phyloP scores from a whole-genome alignment of 495 filamentous ascomycete genomes.

The Aspergillus asperescens region DNA sequence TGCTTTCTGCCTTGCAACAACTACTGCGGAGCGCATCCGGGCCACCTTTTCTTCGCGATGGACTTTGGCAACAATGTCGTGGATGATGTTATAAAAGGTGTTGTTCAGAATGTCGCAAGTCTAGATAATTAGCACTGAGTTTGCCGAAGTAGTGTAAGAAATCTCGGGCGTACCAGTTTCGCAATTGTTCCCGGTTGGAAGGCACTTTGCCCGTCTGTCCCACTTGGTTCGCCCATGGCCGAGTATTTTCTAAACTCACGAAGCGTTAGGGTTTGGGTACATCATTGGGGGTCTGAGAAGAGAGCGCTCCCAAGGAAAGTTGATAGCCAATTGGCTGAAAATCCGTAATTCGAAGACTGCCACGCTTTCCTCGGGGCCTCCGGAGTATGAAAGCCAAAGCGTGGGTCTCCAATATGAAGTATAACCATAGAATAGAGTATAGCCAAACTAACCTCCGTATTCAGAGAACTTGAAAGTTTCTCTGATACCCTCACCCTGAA shows the following conservation, averaged over 20 bases:
- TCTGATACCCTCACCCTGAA: neutral
- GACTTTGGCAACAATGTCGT: slow-evolving; percentile 63
- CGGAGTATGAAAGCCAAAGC: no score
- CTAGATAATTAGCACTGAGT: slow-evolving; percentile 19
- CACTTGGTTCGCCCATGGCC: slow-evolving; percentile 38
- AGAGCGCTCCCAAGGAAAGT: neutral
- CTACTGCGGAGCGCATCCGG: slow-evolving; percentile 67
- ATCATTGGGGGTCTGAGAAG: neutral
- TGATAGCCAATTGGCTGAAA: neutral
- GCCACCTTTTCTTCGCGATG: slow-evolving; percentile 71
- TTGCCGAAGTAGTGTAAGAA: neutral
- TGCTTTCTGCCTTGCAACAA: slow-evolving; percentile 62
- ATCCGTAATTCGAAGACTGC: neutral
- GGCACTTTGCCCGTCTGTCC: slow-evolving; percentile 25
- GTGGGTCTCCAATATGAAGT: neutral
- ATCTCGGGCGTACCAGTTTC: slow-evolving; percentile 45
- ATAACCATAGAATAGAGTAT: neutral
- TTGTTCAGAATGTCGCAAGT: slow-evolving; percentile 58
- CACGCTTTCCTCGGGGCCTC: no score
- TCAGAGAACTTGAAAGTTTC: neutral
- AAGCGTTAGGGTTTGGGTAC: slow-evolving; percentile 3
- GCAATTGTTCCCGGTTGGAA: slow-evolving; percentile 41
- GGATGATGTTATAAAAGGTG: slow-evolving; percentile 65
- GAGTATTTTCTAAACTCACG: neutral
- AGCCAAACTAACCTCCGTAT: slow-evolving; percentile 5